Base-by-base conservation (phyloP, 768 basidiomycete genomes). In the Pulveroboletus sp. region DNA sequence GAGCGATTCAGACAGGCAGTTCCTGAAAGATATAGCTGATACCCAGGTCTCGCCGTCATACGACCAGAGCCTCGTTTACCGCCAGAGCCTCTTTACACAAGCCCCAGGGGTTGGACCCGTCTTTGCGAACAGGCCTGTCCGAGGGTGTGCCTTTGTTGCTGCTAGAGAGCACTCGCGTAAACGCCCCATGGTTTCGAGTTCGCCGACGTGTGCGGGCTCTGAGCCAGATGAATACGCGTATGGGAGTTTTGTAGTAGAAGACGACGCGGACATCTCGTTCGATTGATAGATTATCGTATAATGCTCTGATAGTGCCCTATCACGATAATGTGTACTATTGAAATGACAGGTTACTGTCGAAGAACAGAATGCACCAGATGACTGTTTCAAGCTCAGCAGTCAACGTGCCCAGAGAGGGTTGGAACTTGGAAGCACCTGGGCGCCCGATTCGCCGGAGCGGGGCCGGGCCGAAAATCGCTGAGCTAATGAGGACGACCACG, bases 221-320 rank as follows among this genome's bases (percentile, higher is more conserved):
- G 77, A 75, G 43, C 68, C 76, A 6, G 85, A 90, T 52, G 76
- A 80, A 41, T 93, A 93, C 62, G 75, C 71, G 36, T 59, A 85
- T 37, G 90, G 81, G 11, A 92, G 85, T 61, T 93, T 93, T 57
- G 79, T 93, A 14, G 89, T 93, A 12, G 79, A 74, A 46, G 90
- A 93, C 59, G 86, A 89, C 35, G 85, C 76, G 19, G 84, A 88
- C 27, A 76, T 87, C 44, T 77, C 74, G 20, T 82, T 77, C 51
- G 65, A 67, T 24, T 45, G 36, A 44, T 32, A 31, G 36, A 29
- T 38, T 31, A 7, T 33, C 45, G 50, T 24, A 40, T 21, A 37
- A 25, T n/a, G 14, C n/a, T 62, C n/a, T n/a, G n/a, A n/a, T n/a
- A 50, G 50, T 55, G 33, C 16, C 6, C 19, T 24, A 23, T 31